Percentiles rank a stretch among this genome's conserved stretches.
These are phyloP conservation scores for Diaporthe ampelina DNA, from an alignment of 2,329 filamentous ascomycete genomes.

Conservation along the genomic window DNA sequence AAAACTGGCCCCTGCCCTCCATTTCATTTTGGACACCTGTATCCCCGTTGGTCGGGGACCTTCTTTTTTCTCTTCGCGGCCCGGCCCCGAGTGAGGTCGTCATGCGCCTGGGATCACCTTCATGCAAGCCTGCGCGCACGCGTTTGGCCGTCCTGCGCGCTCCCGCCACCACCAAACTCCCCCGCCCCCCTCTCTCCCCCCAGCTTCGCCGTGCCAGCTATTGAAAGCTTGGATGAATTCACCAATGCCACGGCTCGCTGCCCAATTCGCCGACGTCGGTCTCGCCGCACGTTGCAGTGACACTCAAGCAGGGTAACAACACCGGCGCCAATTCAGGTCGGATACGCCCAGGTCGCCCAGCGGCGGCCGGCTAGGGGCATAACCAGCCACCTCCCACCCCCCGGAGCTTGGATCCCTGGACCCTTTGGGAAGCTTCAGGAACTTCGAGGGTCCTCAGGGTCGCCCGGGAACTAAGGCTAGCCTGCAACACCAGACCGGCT, in stretches of 20 bases:
- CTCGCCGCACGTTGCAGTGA: background rate
- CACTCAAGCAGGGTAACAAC: background rate
- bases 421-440: background rate
- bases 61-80: background rate
- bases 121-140: slow-evolving; percentile 13
- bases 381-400: slow-evolving; percentile 1
- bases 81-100: slow-evolving; percentile 27
- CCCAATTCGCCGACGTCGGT: too few species aligned
- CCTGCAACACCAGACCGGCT: slow-evolving; percentile 4
- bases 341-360: background rate
- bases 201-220: background rate
- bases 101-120: slow-evolving; percentile 15
- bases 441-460: slow-evolving; percentile 19
- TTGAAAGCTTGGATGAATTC: background rate
- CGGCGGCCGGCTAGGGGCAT: background rate
- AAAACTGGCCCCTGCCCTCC: background rate
- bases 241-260: background rate
- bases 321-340: background rate
- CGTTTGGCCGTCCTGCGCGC: background rate
- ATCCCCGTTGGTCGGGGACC: background rate
- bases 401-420: slow-evolving; percentile 20
- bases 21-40: background rate
- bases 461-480: slow-evolving; percentile 29
- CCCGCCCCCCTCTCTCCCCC: background rate
- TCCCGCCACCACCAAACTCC: background rate